Conservation (phyloP, 2,329 filamentous ascomycete species). For the Clonostachys rhizophaga region DNA sequence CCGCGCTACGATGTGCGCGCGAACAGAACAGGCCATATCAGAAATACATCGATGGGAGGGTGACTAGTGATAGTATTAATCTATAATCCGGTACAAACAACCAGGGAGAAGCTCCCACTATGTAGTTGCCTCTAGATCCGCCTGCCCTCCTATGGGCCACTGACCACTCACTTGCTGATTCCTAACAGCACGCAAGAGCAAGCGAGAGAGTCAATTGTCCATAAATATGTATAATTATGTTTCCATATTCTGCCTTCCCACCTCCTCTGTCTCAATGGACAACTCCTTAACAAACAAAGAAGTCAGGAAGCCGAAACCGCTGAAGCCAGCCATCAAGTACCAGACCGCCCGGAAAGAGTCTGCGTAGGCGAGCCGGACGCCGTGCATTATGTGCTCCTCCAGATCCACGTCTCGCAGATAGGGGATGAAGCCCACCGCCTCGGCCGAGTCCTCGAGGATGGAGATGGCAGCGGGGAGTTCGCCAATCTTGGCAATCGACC, state of each 20-base stretch:
- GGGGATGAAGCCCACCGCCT: conserved; percentile 11
- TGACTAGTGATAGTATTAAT: background rate
- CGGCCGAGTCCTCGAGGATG: conserved; percentile 6
- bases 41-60: background rate
- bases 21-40: background rate
- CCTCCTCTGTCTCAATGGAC: background rate
- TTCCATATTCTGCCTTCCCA: background rate
- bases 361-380: background rate
- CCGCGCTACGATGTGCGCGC: background rate
- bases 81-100: background rate
- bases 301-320: background rate
- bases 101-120: background rate
- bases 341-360: background rate
- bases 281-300: background rate
- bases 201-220: background rate
- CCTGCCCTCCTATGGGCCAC: background rate
- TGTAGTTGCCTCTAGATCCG: background rate
- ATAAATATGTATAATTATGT: background rate
- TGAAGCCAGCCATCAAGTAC: background rate
- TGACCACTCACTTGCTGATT: background rate
- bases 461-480: conserved; percentile 5
- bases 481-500: conserved; percentile 5
- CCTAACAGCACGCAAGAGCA: background rate
- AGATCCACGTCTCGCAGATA: background rate
- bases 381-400: background rate